Evolutionary conservation across 768 basidiomycete genomes (phyloP), one percentile per base, ranked within the genome.

Genomic region (Suillus clintonianus): DNA sequence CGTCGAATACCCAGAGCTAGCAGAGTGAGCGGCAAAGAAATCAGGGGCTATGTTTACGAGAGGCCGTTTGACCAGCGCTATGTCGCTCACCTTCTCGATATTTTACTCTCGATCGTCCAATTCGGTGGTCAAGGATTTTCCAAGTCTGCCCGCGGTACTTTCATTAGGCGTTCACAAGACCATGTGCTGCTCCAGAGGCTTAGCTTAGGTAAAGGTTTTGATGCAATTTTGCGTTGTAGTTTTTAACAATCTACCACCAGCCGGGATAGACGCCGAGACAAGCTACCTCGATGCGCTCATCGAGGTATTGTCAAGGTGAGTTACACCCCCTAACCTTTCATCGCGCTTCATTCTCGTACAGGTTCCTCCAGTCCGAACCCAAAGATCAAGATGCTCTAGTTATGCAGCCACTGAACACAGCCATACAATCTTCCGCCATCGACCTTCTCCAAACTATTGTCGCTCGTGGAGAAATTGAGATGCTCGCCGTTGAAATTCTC

Each of bases 121-220:
- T 96, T 95, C 71, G 96, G 96, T 1, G 95, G 95, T 3, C 92
- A 94, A 74, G 94, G 92, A 0, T 91, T 97, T 71, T 82, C 87
- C 53, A 91, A 91, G 69, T 84, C 89, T 2, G 89, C 92, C 0
- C 84, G 89, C 60, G 81, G 82, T 14, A 86, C 88, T 1, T 77
- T 79, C 13, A 78, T 95, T 60, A 86, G 83, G 65, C 85, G 89
- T 37, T 88, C 92, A 4, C 80, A 86, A 43, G 86, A 94, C 71
- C 64, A 80, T 7, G 87, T 82, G 4, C 77, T 98, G 10, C 69
- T 87, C 10, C 80, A 86, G 63, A 82, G 91, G 66, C 81, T 90
- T 15, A 83, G 87, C 65, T 68, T 77, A 11, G 82, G 94, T 92
- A 76, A 67, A 41, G 14, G 7, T 37, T 8, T 7, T 48, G 24